Base-by-base conservation (phyloP, 352 stramenopile species). In the Phytophthora foliorum region DNA sequence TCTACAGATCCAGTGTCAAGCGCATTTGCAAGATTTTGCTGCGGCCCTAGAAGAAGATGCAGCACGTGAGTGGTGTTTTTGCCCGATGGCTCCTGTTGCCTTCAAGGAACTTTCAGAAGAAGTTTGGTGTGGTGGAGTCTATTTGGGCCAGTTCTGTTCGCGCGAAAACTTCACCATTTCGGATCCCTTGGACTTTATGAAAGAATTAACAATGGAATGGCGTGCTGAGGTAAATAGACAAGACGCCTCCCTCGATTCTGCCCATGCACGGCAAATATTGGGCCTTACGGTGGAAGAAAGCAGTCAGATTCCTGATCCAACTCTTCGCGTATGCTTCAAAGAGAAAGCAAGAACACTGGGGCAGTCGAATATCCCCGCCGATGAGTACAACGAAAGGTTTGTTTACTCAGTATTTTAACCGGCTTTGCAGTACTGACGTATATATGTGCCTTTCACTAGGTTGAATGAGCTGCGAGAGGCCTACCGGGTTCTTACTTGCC, bases 91-190 rank as follows among this genome's bases (percentile, higher is more conserved):
- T 24, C 90, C 89, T 16, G 79, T 99, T 48, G 69, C 83, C 0
- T 99, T 98, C 68, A 78, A 84, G 3, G 84, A 97, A 22, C 81
- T 99, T 0, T 75, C 93, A 19, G 68, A 94, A 53, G 97, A 99
- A 72, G 61, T 98, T 4, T 99, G 95, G 81, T 98, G 95, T 67
- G 85, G 96, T 68, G 96, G 96, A 32, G 94, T 98, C 56, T 99
- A 98, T 55, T 71, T 99, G 31, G 72, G 79, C 24, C 95, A 98
- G 45, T 90, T 98, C n/a, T 98, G 93, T 63, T 86, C 97, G 51
- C 70, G 91, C 48, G 61, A 88, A 17, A 81, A 93, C 16, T 98
- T 89, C 67, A 54, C 66, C 36, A 93, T 99, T 51, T 73, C 77
- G 21, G 81, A 98, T 38, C 93, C 96, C 4, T 64, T 96, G 16